Conservation (phyloP, 805 yeast genomes). For the Candida endomychidarum region DNA sequence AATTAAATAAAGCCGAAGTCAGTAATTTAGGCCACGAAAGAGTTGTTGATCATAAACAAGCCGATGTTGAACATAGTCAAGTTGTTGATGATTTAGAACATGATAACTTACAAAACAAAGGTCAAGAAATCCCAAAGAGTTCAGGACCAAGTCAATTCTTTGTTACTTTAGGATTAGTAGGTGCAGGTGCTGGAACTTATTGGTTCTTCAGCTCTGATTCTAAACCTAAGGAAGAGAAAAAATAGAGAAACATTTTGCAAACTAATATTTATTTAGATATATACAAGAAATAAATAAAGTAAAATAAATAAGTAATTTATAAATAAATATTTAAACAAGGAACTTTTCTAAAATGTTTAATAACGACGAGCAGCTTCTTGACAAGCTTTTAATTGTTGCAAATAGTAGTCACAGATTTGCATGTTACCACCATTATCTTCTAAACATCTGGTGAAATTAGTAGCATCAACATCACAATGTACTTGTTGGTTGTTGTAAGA, state of each 20-base stretch:
- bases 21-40: slow-evolving; percentile 32
- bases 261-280: slow-evolving; percentile 6
- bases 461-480: slow-evolving; percentile 89
- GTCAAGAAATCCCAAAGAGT: slow-evolving; percentile 13
- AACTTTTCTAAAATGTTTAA: no score
- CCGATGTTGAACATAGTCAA: slow-evolving; percentile 29
- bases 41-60: slow-evolving; percentile 36
- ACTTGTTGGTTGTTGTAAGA: slow-evolving; percentile 43
- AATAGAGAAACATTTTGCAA: neutral
- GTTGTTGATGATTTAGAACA: slow-evolving; percentile 41
- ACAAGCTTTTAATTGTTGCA: slow-evolving; percentile 97
- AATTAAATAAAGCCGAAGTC: slow-evolving; percentile 37
- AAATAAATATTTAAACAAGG: neutral
- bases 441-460: slow-evolving; percentile 92
- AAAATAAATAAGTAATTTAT: slow-evolving; percentile 3
- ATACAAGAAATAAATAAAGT: slow-evolving; percentile 8
- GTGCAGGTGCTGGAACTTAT: slow-evolving; percentile 31
- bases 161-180: slow-evolving; percentile 25
- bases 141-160: slow-evolving; percentile 13
- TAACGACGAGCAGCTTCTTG: slow-evolving; percentile 89
- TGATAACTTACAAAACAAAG: slow-evolving; percentile 24
- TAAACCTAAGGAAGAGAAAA: slow-evolving; percentile 3
- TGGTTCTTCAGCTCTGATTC: slow-evolving; percentile 17
- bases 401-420: slow-evolving; percentile 95
- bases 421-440: slow-evolving; percentile 93